Evolutionary conservation across 2,329 filamentous ascomycete genomes (phyloP), one percentile per base, ranked within the genome.

Genomic region (Fusarium decemcellulare): DNA sequence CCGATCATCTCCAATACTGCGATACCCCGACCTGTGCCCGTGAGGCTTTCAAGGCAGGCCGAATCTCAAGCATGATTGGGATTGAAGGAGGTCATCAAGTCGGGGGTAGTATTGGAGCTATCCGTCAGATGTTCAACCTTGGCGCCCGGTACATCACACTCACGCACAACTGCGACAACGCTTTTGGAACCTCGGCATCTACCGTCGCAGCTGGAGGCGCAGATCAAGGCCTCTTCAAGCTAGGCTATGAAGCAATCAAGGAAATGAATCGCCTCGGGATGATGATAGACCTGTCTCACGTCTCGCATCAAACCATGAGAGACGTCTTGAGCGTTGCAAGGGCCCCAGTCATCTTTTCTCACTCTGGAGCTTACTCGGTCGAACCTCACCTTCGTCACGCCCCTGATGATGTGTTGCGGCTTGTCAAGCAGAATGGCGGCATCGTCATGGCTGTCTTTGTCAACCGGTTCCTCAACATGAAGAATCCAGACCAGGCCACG

Each of bases 391-490:
- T 76, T 10, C 76, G 82, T 3, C 80, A 83, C 54, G 81, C 81
- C 1, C 80, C 81, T 3, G 81, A 83, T 50, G 78, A 80, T 54
- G 76, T 83, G 2, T 62, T 83, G 2, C 68, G 74, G 7, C 57
- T 63, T 4, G 65, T 83, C 0, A 77, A 76, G 18, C 62, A 71
- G 8, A 83, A 82, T 29, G 72, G 76, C 5, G 81, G 81, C 0
- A 75, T 83, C 15, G 72, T 83, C 8, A 83, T 83, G 81, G 74
- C 79, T 1, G 76, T 76, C 0, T 82, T 82, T 53, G 74, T 80
- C 39, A 77, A 78, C 23, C 74, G 77, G n/a, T 78, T 78, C 60
- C 68, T 72, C 54, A 79, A 69, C 58, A 72, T 76, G 65, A 77
- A 66, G 68, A 75, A 70, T 60, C 73, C 67, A 29, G 73, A 76